Conservation (phyloP, 768 basidiomycete species). For the Hirschioporus abietinus region DNA sequence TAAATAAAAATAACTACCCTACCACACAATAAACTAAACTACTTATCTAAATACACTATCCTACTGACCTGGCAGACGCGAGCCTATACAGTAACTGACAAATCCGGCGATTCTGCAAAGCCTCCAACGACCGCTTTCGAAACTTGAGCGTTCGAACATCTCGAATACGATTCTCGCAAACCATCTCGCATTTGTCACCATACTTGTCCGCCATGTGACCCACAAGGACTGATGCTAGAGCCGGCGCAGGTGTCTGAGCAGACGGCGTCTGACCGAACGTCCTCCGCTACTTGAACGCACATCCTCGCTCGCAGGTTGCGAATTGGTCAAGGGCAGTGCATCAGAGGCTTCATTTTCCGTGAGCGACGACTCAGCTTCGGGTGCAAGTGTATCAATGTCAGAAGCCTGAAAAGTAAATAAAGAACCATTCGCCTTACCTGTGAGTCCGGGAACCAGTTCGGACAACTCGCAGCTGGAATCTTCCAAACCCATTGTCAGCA, state of each 20-base stretch:
- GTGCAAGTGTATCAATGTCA: not conserved
- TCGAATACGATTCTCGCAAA: not conserved
- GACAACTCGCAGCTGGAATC: too few relatives aligned
- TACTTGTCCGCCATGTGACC: not conserved
- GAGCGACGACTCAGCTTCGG: not conserved
- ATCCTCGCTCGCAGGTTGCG: not conserved
- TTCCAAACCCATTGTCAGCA: too few relatives aligned
- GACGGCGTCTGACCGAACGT: not conserved
- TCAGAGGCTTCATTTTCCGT: not conserved
- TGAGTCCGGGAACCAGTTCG: too few relatives aligned
- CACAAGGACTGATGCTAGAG: too few relatives aligned
- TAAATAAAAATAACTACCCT: too few relatives aligned
- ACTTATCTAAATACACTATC: not conserved
- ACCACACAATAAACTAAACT: not conserved
- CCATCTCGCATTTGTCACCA: not conserved
- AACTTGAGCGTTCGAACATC: not conserved
- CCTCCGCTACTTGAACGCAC: not conserved
- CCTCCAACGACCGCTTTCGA: not conserved
- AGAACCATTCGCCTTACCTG: too few relatives aligned
- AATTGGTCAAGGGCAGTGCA: not conserved
- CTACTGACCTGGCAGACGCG: not conserved
- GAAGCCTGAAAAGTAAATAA: too few relatives aligned
- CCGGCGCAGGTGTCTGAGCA: not conserved
- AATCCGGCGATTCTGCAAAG: not conserved
- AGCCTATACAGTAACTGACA: not conserved